Conservation (phyloP, 441 rosid species). For the Isatis lusitanica region DNA sequence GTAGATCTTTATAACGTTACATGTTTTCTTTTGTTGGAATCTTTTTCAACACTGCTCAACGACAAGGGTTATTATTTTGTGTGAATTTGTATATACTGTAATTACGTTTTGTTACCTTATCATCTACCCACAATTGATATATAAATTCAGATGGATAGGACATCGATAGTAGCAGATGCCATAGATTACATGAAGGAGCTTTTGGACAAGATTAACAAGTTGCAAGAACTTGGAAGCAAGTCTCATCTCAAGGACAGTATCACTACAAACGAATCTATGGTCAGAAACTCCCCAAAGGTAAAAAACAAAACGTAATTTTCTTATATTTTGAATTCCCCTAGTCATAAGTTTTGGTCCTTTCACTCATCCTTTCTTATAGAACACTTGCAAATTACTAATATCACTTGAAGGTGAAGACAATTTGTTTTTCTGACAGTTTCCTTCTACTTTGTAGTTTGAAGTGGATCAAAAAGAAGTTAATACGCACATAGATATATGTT, state of each 20-base stretch:
- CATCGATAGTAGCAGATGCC: conserved; percentile 91
- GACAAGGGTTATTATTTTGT: background rate
- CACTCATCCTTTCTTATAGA: background rate
- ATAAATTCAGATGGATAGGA: conserved; percentile 84
- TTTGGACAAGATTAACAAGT: conserved; percentile 66
- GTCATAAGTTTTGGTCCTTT: background rate
- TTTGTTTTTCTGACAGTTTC: background rate
- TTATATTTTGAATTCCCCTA: background rate
- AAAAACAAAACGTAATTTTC: background rate
- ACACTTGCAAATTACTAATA: conserved; percentile 7
- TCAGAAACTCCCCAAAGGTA: conserved; percentile 91
- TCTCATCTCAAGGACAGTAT: conserved; percentile 44
- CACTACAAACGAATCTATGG: conserved; percentile 52
- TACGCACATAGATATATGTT: conserved; percentile 53
- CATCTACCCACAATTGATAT: background rate
- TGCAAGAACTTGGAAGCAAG: conserved; percentile 47
- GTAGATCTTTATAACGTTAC: no score
- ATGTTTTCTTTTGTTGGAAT: background rate
- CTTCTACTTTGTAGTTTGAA: conserved; percentile 52
- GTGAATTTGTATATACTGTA: background rate
- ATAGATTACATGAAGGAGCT: conserved; percentile 95
- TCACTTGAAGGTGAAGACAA: background rate
- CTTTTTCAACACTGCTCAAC: background rate
- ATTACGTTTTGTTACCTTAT: background rate
- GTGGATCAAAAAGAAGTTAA: conserved; percentile 60